A percentile compares a stretch with the other conserved stretches of the same genome.
These are phyloP conservation scores for Solanum pimpinellifolium DNA, from an alignment of 257 asterid species.

Conservation along the genomic window DNA sequence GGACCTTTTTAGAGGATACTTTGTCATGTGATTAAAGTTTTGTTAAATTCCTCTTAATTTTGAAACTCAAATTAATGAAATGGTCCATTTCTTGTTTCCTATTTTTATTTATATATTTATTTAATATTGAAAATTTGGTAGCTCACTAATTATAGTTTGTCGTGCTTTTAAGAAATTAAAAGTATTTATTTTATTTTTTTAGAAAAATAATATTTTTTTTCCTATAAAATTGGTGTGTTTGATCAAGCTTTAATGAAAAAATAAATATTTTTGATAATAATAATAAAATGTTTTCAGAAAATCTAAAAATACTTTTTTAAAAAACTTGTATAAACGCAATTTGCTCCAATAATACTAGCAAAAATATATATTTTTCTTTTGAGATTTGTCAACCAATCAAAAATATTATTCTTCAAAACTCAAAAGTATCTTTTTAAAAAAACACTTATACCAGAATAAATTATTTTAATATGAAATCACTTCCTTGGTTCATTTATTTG, in stretches of 20 bases:
- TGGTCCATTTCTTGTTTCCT: neutral
- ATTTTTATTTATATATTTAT: neutral
- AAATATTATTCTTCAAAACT: neutral
- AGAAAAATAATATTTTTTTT: neutral
- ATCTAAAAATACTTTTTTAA: neutral
- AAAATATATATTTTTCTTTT: neutral
- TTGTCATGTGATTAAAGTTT: neutral
- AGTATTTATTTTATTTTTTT: neutral
- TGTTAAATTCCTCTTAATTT: neutral
- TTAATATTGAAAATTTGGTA: neutral
- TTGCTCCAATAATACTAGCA: neutral
- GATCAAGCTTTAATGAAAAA: too few species aligned
- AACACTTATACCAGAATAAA: too few species aligned
- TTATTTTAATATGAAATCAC: too few species aligned
- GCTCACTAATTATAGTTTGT: neutral
- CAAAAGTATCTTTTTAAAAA: neutral
- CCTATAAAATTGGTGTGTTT: neutral
- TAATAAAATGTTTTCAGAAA: neutral
- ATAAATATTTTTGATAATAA: too few species aligned
- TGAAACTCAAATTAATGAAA: neutral
- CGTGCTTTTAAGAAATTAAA: neutral
- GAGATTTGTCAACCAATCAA: neutral
- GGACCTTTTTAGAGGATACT: neutral
- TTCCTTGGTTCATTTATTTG: too few species aligned
- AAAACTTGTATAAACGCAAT: neutral